Conservation (phyloP, 768 basidiomycete species). For the Lanmaoa pseudosensibilis region DNA sequence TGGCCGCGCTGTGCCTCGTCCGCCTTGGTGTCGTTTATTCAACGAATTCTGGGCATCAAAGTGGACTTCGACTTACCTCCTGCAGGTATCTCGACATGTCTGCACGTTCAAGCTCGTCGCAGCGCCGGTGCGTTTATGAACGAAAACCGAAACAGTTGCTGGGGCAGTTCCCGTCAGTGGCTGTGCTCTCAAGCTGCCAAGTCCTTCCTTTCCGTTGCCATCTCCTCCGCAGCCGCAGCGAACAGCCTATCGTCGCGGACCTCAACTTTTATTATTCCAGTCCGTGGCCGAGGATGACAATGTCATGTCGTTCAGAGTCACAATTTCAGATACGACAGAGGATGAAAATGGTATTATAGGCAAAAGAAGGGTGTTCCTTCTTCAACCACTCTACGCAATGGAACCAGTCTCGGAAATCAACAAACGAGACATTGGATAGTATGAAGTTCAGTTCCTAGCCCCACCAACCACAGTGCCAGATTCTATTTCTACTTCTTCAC, state of each 20-base stretch:
- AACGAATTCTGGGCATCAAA: neutral
- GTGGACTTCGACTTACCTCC: constrained; percentile 34
- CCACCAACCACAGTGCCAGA: neutral
- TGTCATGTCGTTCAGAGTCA: neutral
- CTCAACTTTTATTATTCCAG: neutral
- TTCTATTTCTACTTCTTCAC: constrained; percentile 1
- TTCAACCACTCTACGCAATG: too few relatives aligned
- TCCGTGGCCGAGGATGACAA: neutral
- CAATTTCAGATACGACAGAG: neutral
- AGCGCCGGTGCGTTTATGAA: constrained; percentile 5
- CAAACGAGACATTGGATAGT: neutral
- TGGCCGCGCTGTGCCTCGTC: constrained; percentile 63
- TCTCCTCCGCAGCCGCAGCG: constrained; percentile 13
- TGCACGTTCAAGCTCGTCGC: constrained; percentile 2
- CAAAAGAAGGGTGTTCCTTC: too few relatives aligned
- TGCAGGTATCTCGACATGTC: constrained; percentile 43
- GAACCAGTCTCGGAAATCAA: neutral
- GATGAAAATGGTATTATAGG: neutral
- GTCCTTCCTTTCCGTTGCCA: neutral
- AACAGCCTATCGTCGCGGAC: neutral
- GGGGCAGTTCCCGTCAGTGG: constrained; percentile 9
- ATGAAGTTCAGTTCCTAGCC: neutral
- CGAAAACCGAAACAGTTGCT: neutral
- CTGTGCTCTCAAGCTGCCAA: constrained; percentile 8
- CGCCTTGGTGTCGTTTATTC: constrained; percentile 39